phyloP scores from a whole-genome alignment of 495 filamentous ascomycete genomes.

The Penicillium arizonense region DNA sequence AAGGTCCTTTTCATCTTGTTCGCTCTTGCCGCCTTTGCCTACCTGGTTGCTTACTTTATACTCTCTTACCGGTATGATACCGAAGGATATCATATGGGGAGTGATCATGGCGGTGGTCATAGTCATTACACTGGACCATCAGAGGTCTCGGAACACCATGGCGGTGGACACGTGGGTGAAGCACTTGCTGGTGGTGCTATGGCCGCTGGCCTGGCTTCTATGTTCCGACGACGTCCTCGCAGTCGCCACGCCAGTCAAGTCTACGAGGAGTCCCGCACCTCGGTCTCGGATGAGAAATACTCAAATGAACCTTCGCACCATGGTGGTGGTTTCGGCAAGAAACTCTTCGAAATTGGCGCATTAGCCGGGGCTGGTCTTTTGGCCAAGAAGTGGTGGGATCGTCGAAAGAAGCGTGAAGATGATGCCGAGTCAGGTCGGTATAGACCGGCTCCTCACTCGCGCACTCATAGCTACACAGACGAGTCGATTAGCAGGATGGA shows the following conservation, averaged over 20 bases:
- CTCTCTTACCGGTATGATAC: conserved; percentile 63
- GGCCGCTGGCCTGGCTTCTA: conserved; percentile 59
- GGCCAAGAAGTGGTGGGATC: conserved; percentile 62
- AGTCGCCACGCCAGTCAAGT: conserved; percentile 31
- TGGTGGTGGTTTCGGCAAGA: conserved; percentile 59
- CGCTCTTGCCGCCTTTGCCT: conserved; percentile 64
- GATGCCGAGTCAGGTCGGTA: conserved; percentile 55
- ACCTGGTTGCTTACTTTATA: conserved; percentile 70
- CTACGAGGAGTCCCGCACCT: conserved; percentile 46
- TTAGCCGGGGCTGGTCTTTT: conserved; percentile 64
- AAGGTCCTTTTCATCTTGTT: conserved; percentile 81
- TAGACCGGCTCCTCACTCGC: conserved; percentile 42
- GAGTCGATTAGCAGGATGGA: conserved; percentile 43
- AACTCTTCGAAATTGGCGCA: conserved; percentile 64
- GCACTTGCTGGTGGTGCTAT: conserved; percentile 53
- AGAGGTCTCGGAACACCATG: conserved; percentile 31
- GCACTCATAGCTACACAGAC: conserved; percentile 43
- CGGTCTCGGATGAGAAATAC: conserved; percentile 62
- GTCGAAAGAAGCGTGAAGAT: conserved; percentile 53
- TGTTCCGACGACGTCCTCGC: conserved; percentile 49
- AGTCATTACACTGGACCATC: conserved; percentile 50
- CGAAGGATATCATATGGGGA: conserved; percentile 44
- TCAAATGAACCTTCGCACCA: conserved; percentile 44
- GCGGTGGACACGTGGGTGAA: conserved; percentile 23
- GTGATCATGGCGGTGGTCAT: conserved; percentile 50